Evolutionary conservation across 1,284 basidiomycete genomes (phyloP).

Genomic region (Puccinia horiana): DNA sequence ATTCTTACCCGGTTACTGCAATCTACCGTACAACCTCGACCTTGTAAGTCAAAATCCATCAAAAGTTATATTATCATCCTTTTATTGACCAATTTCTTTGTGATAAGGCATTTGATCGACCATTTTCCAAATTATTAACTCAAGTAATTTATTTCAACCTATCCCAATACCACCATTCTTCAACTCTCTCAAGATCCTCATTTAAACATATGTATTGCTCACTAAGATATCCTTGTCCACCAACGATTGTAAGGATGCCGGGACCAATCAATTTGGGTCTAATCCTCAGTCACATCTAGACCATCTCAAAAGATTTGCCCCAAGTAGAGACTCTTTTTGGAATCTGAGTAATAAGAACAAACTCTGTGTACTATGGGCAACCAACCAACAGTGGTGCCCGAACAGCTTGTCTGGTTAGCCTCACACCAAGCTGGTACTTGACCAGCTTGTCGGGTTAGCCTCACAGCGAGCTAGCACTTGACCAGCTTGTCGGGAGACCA

Average conservation of each 20-base stretch:
- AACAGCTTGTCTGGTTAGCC: too few relatives aligned
- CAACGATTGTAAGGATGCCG: background rate
- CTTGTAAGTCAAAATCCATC: constrained; percentile 53
- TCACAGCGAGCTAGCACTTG: too few relatives aligned
- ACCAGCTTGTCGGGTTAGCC: too few relatives aligned
- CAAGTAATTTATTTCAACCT: constrained; percentile 85
- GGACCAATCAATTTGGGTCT: constrained; percentile 24
- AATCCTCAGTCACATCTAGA: constrained; percentile 1
- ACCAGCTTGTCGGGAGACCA: too few relatives aligned
- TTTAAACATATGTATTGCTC: constrained; percentile 69
- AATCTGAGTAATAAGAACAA: too few relatives aligned
- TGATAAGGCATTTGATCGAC: constrained; percentile 68
- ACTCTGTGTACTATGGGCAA: too few relatives aligned
- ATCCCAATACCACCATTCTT: constrained; percentile 79
- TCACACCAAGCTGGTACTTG: too few relatives aligned
- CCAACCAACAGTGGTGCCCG: too few relatives aligned
- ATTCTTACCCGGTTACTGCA: constrained; percentile 67
- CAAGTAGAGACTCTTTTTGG: too few relatives aligned
- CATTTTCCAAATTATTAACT: constrained; percentile 82
- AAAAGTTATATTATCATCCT: background rate
- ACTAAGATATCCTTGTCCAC: background rate
- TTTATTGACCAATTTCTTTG: background rate
- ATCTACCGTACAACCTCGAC: constrained; percentile 77
- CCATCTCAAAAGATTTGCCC: constrained; percentile 30
- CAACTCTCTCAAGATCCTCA: constrained; percentile 74